Conservation (phyloP, 108 stramenopile species). For the Discostella pseudostelligera region DNA sequence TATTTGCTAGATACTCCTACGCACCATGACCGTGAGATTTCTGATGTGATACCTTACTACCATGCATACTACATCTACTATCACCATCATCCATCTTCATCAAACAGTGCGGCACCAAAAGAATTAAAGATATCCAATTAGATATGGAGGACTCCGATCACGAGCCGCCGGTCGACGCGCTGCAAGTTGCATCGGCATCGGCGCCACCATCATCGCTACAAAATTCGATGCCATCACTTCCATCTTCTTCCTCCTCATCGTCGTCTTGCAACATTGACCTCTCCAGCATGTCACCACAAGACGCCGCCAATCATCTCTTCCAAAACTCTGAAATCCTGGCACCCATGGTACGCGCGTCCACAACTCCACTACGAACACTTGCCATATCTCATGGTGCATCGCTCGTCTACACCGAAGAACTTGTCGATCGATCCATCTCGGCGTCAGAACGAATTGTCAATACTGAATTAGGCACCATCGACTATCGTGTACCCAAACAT, state of each 20-base stretch:
- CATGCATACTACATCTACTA: too few relatives aligned
- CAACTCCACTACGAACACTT: slow-evolving; percentile 86
- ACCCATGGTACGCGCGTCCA: slow-evolving; percentile 93
- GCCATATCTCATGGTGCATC: slow-evolving; percentile 90
- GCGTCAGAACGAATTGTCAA: slow-evolving; percentile 69
- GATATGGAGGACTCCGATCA: background rate
- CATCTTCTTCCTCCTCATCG: background rate
- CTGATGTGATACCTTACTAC: too few relatives aligned
- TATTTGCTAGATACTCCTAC: too few relatives aligned
- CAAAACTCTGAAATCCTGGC: slow-evolving; percentile 59
- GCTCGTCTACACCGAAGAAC: slow-evolving; percentile 92
- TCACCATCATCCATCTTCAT: too few relatives aligned
- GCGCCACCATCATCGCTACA: slow-evolving; percentile 10
- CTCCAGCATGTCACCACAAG: slow-evolving; percentile 14
- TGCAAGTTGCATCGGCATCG: background rate
- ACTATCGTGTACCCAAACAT: slow-evolving; percentile 70
- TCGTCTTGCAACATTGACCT: too few relatives aligned
- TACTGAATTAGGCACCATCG: slow-evolving; percentile 72
- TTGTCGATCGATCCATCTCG: slow-evolving; percentile 86
- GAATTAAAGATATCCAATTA: too few relatives aligned
- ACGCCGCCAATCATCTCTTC: slow-evolving; percentile 33
- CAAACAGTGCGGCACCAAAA: too few relatives aligned
- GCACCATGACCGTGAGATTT: too few relatives aligned
- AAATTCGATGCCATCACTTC: background rate
- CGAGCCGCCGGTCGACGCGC: background rate